These are phyloP conservation scores for Seiridium cupressi DNA, from an alignment of 2,329 filamentous ascomycete genomes.

Conservation along the genomic window DNA sequence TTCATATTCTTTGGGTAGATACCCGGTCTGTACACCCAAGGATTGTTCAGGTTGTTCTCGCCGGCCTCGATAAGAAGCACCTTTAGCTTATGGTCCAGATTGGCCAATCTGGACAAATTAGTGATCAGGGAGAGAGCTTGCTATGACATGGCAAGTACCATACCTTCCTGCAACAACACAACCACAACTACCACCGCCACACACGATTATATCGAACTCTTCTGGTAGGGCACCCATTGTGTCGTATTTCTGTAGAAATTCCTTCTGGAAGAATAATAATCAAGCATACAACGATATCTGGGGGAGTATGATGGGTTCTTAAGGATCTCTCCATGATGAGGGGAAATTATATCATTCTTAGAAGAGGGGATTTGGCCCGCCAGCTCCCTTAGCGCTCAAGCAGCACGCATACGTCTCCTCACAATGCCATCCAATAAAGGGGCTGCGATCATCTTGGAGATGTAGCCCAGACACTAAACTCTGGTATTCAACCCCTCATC, in stretches of 20 bases:
- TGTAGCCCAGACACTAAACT: too few relatives aligned
- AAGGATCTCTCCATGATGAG: too few relatives aligned
- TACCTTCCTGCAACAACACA: conserved; percentile 58
- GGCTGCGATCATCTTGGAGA: too few relatives aligned
- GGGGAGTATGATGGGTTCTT: too few relatives aligned
- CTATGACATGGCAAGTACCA: neutral
- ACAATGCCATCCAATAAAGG: too few relatives aligned
- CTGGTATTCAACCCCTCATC: too few relatives aligned
- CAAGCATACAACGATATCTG: too few relatives aligned
- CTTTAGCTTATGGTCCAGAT: conserved; percentile 70
- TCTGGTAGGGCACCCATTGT: conserved; percentile 56
- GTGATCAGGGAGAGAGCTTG: conserved; percentile 12
- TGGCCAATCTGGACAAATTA: conserved; percentile 60
- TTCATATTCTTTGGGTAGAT: conserved; percentile 77
- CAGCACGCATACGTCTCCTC: too few relatives aligned
- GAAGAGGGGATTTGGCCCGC: too few relatives aligned
- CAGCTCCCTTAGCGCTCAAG: too few relatives aligned
- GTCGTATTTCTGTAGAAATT: neutral
- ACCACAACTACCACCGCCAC: conserved; percentile 69
- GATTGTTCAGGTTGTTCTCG: conserved; percentile 64
- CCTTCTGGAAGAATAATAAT: too few relatives aligned
- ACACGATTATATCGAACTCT: conserved; percentile 79
- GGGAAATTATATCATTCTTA: too few relatives aligned
- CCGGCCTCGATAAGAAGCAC: conserved; percentile 44
- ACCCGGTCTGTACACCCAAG: conserved; percentile 72